Percentiles rank a stretch among this genome's conserved stretches.
These are phyloP conservation scores for Xeromyces bisporus DNA, from an alignment of 495 filamentous ascomycete genomes.

Conservation along the genomic window DNA sequence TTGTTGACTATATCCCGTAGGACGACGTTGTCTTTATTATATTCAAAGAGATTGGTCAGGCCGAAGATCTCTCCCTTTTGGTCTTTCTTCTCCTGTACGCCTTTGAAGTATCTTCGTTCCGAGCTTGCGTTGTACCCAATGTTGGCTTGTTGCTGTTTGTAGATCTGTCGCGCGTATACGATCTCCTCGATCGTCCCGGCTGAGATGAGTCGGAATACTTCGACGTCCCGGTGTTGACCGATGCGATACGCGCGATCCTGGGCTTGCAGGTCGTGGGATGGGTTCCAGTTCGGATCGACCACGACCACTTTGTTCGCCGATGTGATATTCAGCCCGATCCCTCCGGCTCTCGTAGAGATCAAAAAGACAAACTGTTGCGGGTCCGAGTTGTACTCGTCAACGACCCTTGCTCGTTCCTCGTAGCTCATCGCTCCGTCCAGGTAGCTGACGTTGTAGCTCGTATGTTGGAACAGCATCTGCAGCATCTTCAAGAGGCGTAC, in stretches of 20 bases:
- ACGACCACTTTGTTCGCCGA: conserved; percentile 97
- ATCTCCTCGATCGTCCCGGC: conserved; percentile 94
- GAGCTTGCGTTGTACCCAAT: conserved; percentile 89
- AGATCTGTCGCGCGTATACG: conserved; percentile 92
- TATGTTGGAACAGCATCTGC: conserved; percentile 70
- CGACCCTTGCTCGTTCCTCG: conserved; percentile 58
- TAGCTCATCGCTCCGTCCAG: conserved; percentile 79
- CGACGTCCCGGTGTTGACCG: conserved; percentile 81
- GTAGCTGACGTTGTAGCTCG: conserved; percentile 82
- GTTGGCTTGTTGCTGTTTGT: conserved; percentile 97
- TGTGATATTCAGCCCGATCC: conserved; percentile 85
- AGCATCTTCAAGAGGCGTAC: conserved; percentile 77
- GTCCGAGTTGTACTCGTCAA: conserved; percentile 87
- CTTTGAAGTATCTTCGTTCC: conserved; percentile 90
- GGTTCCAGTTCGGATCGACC: conserved; percentile 97
- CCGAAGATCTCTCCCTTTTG: conserved; percentile 92
- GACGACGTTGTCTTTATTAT: conserved; percentile 60
- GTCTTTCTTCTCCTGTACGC: conserved; percentile 67
- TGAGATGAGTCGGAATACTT: conserved; percentile 88
- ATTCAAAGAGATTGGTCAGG: conserved; percentile 70
- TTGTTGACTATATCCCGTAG: conserved; percentile 91
- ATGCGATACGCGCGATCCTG: conserved; percentile 96
- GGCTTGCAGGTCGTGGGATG: conserved; percentile 80
- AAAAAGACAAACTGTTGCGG: conserved; percentile 84
- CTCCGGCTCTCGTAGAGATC: conserved; percentile 85